phyloP scores from a whole-genome alignment of 2,329 filamentous ascomycete species.

The Penicillium glabrum region DNA sequence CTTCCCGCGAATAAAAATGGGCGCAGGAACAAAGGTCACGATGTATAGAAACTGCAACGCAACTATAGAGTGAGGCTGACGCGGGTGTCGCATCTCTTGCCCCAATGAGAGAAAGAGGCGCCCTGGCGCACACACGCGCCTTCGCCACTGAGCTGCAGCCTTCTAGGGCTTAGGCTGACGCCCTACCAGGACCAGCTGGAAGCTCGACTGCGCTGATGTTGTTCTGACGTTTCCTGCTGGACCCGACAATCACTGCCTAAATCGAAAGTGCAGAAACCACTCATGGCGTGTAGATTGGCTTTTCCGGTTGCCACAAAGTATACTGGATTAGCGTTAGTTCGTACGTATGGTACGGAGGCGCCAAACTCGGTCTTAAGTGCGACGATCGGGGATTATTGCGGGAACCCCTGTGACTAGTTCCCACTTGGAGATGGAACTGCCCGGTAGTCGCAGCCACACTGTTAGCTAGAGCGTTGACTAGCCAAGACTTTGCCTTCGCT shows the following conservation, averaged over 20 bases:
- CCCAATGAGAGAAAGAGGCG: conserved; percentile 1
- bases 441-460: conserved; percentile 7
- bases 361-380: conserved; percentile 5
- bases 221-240: background rate
- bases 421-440: conserved; percentile 2
- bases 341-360: background rate
- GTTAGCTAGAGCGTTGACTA: background rate
- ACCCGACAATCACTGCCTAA: conserved; percentile 9
- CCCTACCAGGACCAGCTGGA: background rate
- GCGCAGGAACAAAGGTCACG: conserved; percentile 1
- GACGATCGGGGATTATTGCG: conserved; percentile 12
- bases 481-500: background rate
- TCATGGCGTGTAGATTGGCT: background rate
- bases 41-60: background rate
- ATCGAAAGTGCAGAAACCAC: conserved; percentile 5
- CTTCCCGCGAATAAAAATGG: conserved; percentile 12
- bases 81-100: conserved; percentile 1
- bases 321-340: background rate
- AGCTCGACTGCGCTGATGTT: background rate
- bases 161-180: conserved; percentile 39
- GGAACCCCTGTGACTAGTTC: conserved; percentile 11
- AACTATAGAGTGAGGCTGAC: background rate
- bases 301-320: background rate
- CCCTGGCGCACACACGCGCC: conserved; percentile 12
- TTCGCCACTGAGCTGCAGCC: conserved; percentile 25